Base-by-base conservation (phyloP, 257 asterid genomes). In the Datura wrightii region DNA sequence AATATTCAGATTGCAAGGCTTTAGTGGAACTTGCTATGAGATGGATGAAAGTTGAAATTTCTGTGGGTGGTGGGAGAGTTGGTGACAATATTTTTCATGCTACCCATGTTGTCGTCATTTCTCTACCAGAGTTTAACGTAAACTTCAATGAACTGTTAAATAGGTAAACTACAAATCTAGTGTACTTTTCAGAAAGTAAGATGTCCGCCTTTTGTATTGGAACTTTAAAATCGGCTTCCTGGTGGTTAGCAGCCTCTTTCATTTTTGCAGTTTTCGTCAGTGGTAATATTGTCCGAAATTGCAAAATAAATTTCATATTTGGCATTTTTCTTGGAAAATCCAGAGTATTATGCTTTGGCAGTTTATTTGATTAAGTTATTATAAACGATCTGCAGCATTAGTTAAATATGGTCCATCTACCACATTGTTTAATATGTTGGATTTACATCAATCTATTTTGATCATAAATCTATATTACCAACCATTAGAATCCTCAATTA, bases 41-140 rank as follows among this genome's bases (percentile, higher is more conserved):
- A 90, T 91, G 98, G 87, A 90, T 96, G 99, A 96, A 91, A 90
- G 83, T 91, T 88, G 97, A 90, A 86, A 89, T 96, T 90, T 91
- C 92, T 82, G 85, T 54, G 85, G 90, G 92, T 34, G 99, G 99
- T 86, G 99, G 99, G 83, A 85, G 78, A 83, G 90, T 93, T 62
- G 79, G 89, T 37, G 92, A 89, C 60, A 80, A 88, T 85, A 92
- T 93, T 86, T 87, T 89, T 86, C 88, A 88, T 87, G 97, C 96
- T 83, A 93, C 98, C 63, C 99, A 96, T 91, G 82, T 93, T 55
- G 94, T 96, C 16, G 85, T 94, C 65, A 85, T 94, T 80, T 89
- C 91, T 82, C 24, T 69, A 71, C 92, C 92, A 36, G 91, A 79
- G 80, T 52, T 79, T 19, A 84, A 76, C 82, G 82, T 93, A 85